A percentile compares a stretch with the other conserved stretches of the same genome.
Evolutionary conservation across 2,329 filamentous ascomycete genomes (phyloP).

Genomic region (Aspergillus persii): DNA sequence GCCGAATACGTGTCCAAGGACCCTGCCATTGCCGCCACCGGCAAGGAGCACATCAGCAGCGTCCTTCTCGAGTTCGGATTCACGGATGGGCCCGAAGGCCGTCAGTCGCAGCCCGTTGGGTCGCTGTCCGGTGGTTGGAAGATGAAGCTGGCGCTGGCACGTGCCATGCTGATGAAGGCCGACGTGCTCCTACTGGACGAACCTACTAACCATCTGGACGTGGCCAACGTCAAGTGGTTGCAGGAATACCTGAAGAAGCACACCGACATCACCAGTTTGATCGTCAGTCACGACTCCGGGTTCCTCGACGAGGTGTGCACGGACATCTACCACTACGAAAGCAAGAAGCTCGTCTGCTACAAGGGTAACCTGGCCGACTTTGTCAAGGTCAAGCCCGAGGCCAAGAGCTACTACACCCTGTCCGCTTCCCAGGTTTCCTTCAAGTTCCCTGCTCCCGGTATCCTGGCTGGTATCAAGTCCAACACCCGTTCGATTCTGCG

Average conservation of each 20-base stretch:
- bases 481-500: conserved; percentile 90
- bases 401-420: conserved; percentile 96
- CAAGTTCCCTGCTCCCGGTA: conserved; percentile 96
- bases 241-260: conserved; percentile 95
- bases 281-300: conserved; percentile 96
- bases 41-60: conserved; percentile 73
- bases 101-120: conserved; percentile 85
- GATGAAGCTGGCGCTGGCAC: conserved; percentile 96
- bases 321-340: conserved; percentile 98
- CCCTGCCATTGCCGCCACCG: conserved; percentile 76
- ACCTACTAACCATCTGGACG: conserved; percentile 97
- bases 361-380: conserved; percentile 60
- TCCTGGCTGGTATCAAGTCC: conserved; percentile 92
- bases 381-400: conserved; percentile 86
- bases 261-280: conserved; percentile 93
- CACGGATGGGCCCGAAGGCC: conserved; percentile 81
- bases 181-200: conserved; percentile 96
- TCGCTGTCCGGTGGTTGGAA: conserved; percentile 98
- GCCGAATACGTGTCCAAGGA: conserved; percentile 90
- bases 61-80: conserved; percentile 93
- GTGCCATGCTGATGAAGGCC: conserved; percentile 95
- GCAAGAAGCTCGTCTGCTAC: conserved; percentile 77
- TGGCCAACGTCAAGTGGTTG: conserved; percentile 93
- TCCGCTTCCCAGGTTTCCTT: conserved; percentile 86
- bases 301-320: conserved; percentile 98